Conservation (phyloP, 2,329 filamentous ascomycete genomes). For the Aspergillus aculeatinus region DNA sequence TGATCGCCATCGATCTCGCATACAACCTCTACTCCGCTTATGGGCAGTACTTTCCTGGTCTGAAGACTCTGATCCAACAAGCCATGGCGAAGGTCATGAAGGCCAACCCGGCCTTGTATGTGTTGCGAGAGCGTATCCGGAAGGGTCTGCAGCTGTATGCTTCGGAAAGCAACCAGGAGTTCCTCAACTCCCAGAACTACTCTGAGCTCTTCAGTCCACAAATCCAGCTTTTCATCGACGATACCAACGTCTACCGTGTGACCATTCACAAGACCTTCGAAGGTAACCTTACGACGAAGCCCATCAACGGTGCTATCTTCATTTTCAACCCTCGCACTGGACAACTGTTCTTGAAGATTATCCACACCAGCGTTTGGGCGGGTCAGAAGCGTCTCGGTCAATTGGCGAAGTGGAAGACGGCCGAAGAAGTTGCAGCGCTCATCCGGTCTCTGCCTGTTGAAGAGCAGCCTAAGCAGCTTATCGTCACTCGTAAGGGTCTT, state of each 20-base stretch:
- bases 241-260: slow-evolving; percentile 98
- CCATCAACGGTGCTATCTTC: slow-evolving; percentile 99
- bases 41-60: slow-evolving; percentile 95
- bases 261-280: slow-evolving; percentile 99
- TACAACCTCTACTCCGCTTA: slow-evolving; percentile 99
- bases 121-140: slow-evolving; percentile 93
- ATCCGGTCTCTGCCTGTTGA: slow-evolving; percentile 95
- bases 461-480: slow-evolving; percentile 97
- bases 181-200: slow-evolving; percentile 98
- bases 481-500: slow-evolving; percentile 95
- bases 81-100: slow-evolving; percentile 99
- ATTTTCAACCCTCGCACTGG: slow-evolving; percentile 99
- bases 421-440: slow-evolving; percentile 96
- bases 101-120: slow-evolving; percentile 93
- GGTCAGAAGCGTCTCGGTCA: slow-evolving; percentile 98
- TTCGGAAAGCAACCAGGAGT: slow-evolving; percentile 98
- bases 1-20: slow-evolving; percentile 96
- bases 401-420: slow-evolving; percentile 98
- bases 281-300: slow-evolving; percentile 97
- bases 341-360: slow-evolving; percentile 97
- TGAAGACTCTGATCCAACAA: slow-evolving; percentile 93
- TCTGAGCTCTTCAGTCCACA: slow-evolving; percentile 99
- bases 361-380: slow-evolving; percentile 98
- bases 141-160: slow-evolving; percentile 98
- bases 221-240: slow-evolving; percentile 97